Base-by-base conservation (phyloP, 768 basidiomycete genomes). In the Gymnopilus junonius region DNA sequence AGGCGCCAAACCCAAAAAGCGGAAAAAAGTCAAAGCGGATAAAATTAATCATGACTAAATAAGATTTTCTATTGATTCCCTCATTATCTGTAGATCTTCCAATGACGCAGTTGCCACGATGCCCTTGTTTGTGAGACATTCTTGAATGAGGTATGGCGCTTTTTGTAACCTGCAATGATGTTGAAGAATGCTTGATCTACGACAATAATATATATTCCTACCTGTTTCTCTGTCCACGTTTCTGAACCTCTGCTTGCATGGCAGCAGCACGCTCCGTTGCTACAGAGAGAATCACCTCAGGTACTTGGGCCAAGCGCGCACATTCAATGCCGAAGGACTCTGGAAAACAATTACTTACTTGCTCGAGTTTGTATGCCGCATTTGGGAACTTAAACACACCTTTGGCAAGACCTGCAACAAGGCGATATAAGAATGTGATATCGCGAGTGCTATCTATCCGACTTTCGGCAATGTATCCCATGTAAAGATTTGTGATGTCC, bases 271-370 rank as follows among this genome's bases (percentile, higher is more conserved):
- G 79, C 59, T 79, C 72, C 1, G 82, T 73, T 15, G 96, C 96
- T 7, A 81, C 73, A 6, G 76, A 74, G 3, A 98, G 80, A 8
- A 99, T 82, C 1, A 74, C 64, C 66, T 91, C 88, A 0, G 94
- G 91, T 34, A 99, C 73, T 8, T 90, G 91, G 0, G 97, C 97
- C 25, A 98, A 83, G 45, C 94, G 85, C 8, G 89, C 95, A 73
- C 95, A 97, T 79, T 97, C 95, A 8, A 97, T 88, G 11, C 95
- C 95, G 71, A 95, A 98, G 0, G 93, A 95, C 70, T 90, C 90
- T 80, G 58, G 50, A 29, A 43, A 29, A 34, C 10, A 4, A 27
- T 55, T 17, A 25, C 54, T 25, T 2, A 12, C 15, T 25, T 25
- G 37, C 21, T 39, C 7, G 35, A 14, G 7, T 8, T 29, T 5